phyloP scores from a whole-genome alignment of 305 asterid genomes.

The Petunia hybrid region DNA sequence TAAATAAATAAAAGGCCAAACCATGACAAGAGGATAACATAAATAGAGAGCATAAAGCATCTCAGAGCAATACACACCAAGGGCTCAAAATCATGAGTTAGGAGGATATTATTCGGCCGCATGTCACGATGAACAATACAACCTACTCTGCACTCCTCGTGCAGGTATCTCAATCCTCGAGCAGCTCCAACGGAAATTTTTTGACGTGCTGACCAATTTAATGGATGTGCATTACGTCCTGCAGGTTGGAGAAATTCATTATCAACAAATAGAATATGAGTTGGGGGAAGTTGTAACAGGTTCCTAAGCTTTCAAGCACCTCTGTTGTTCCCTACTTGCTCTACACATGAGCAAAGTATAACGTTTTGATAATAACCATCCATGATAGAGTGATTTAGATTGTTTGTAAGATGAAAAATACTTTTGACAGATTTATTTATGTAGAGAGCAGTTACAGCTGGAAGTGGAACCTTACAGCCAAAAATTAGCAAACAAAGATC shows the following conservation, averaged over 20 bases:
- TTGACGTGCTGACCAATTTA: conserved; percentile 80
- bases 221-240: conserved; percentile 54
- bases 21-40: background rate
- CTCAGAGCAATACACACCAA: conserved; percentile 51
- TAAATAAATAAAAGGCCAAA: background rate
- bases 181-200: conserved; percentile 90
- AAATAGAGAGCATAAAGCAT: background rate
- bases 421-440: conserved; percentile 25
- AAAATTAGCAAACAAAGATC: conserved; percentile 9
- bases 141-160: conserved; percentile 95
- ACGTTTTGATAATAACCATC: background rate
- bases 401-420: background rate
- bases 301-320: conserved; percentile 22
- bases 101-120: conserved; percentile 93
- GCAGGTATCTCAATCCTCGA: conserved; percentile 92
- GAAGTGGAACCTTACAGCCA: background rate
- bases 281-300: conserved; percentile 10
- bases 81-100: conserved; percentile 95
- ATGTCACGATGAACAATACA: conserved; percentile 92
- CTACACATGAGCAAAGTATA: background rate
- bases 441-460: background rate
- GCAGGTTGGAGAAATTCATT: conserved; percentile 32
- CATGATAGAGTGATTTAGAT: conserved; percentile 1
- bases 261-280: conserved; percentile 3
- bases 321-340: conserved; percentile 8